phyloP scores from a whole-genome alignment of 805 yeast species.

The Zygotorulaspora chibaensis region DNA sequence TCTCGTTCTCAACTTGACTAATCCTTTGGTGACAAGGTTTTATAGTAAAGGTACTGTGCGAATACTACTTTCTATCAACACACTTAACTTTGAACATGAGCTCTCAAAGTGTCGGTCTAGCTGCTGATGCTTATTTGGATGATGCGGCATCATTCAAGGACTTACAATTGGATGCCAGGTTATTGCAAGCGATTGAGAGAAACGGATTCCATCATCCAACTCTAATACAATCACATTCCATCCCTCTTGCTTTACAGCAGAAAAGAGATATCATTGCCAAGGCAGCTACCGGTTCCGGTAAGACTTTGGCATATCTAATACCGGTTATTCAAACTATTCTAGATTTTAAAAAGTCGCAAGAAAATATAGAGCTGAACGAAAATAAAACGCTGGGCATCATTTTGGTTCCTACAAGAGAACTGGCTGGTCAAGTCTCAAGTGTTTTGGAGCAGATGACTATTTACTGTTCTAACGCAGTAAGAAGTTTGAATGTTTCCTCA shows the following conservation, averaged over 20 bases:
- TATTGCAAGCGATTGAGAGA: slow-evolving; percentile 76
- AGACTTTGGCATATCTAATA: slow-evolving; percentile 83
- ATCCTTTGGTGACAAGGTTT: background rate
- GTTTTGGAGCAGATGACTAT: slow-evolving; percentile 65
- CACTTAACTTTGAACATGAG: slow-evolving; percentile 16
- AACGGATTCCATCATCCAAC: slow-evolving; percentile 85
- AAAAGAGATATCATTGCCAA: slow-evolving; percentile 89
- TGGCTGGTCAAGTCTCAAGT: slow-evolving; percentile 76
- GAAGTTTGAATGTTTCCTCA: slow-evolving; percentile 55
- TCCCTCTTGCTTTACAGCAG: slow-evolving; percentile 85
- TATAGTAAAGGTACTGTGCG: background rate
- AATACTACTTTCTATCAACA: background rate
- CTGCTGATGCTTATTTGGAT: slow-evolving; percentile 66
- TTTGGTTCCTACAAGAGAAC: slow-evolving; percentile 89
- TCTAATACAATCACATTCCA: slow-evolving; percentile 83
- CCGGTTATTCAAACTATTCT: slow-evolving; percentile 82
- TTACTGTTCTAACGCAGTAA: slow-evolving; percentile 65
- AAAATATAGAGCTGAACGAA: slow-evolving; percentile 18
- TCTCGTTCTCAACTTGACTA: slow-evolving; percentile 3
- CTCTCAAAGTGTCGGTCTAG: slow-evolving; percentile 37
- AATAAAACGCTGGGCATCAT: slow-evolving; percentile 54
- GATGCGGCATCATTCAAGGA: slow-evolving; percentile 67
- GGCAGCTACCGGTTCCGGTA: slow-evolving; percentile 95
- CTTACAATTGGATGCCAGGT: slow-evolving; percentile 75
- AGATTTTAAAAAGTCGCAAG: slow-evolving; percentile 34